A percentile compares a stretch with the other conserved stretches of the same genome.
These are phyloP conservation scores for Diaporthe capsici DNA, from an alignment of 2,329 filamentous ascomycete genomes.

Conservation along the genomic window DNA sequence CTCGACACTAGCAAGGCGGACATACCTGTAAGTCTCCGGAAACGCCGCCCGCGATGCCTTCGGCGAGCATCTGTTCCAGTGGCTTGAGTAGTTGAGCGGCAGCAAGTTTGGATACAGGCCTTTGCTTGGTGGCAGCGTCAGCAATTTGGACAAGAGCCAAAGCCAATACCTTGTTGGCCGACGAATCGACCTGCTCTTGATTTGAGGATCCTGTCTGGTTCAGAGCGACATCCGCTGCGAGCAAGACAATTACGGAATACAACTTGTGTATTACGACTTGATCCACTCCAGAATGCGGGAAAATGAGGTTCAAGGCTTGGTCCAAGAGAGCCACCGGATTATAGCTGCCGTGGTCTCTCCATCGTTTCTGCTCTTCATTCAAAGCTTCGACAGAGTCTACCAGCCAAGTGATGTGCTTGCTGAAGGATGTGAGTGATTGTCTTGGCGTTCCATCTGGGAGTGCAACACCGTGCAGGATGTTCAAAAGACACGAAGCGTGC, in stretches of 20 bases:
- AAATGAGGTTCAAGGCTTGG: constrained; percentile 48
- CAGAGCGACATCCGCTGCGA: constrained; percentile 45
- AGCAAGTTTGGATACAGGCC: constrained; percentile 47
- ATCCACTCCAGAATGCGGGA: constrained; percentile 37
- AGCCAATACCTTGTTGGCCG: constrained; percentile 42
- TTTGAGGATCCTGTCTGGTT: constrained; percentile 40
- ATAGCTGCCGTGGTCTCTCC: constrained; percentile 50
- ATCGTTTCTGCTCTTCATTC: constrained; percentile 55
- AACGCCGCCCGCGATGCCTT: background rate
- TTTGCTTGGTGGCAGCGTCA: constrained; percentile 44
- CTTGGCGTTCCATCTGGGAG: constrained; percentile 52
- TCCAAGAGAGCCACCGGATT: constrained; percentile 55
- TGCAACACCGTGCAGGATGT: constrained; percentile 59
- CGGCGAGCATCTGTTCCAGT: constrained; percentile 20
- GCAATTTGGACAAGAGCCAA: constrained; percentile 47
- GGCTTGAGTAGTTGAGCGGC: constrained; percentile 45
- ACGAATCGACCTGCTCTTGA: constrained; percentile 40
- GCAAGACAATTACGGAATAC: constrained; percentile 46
- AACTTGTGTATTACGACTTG: constrained; percentile 46
- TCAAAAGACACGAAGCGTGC: constrained; percentile 61
- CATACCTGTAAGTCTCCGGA: constrained; percentile 35
- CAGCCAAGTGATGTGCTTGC: constrained; percentile 62
- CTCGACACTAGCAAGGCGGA: constrained; percentile 21
- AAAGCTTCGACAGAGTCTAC: constrained; percentile 63
- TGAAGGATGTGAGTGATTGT: constrained; percentile 52